Evolutionary conservation across 352 stramenopile species (phyloP).

Genomic region (Phytophthora parvispora): DNA sequence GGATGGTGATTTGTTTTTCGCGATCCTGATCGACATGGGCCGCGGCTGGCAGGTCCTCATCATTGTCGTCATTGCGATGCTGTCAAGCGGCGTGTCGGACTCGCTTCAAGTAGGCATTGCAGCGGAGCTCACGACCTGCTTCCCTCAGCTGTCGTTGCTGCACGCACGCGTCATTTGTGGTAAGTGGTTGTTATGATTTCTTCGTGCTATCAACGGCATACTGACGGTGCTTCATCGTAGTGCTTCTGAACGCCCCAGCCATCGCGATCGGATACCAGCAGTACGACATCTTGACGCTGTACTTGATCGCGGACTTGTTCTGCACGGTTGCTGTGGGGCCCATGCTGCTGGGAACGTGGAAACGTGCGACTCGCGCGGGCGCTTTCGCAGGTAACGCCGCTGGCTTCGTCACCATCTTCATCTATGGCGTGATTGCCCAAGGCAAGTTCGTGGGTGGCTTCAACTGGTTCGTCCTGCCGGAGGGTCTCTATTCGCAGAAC

Average conservation of each 20-base stretch:
- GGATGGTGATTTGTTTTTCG: conserved; percentile 64
- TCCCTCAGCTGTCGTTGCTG: conserved; percentile 57
- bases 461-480: conserved; percentile 68
- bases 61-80: conserved; percentile 64
- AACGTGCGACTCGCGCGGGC: conserved; percentile 42
- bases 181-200: background rate
- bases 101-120: conserved; percentile 75
- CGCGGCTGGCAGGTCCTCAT: conserved; percentile 69
- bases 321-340: conserved; percentile 69
- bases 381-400: conserved; percentile 51
- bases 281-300: conserved; percentile 71
- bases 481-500: conserved; percentile 68
- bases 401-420: conserved; percentile 69
- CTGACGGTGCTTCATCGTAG: conserved; percentile 9
- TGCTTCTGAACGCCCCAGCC: conserved; percentile 69
- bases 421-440: conserved; percentile 55
- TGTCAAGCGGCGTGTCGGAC: conserved; percentile 64
- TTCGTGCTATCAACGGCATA: background rate
- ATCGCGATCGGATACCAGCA: conserved; percentile 65
- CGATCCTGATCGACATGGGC: conserved; percentile 72
- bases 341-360: conserved; percentile 69
- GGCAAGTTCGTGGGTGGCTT: conserved; percentile 70
- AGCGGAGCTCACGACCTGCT: conserved; percentile 71
- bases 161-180: conserved; percentile 51
- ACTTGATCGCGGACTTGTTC: conserved; percentile 75